Evolutionary conservation across 1,139 yeast genomes (phyloP), one percentile per base, ranked within the genome.

Genomic region (Diutina pseudorugosa): DNA sequence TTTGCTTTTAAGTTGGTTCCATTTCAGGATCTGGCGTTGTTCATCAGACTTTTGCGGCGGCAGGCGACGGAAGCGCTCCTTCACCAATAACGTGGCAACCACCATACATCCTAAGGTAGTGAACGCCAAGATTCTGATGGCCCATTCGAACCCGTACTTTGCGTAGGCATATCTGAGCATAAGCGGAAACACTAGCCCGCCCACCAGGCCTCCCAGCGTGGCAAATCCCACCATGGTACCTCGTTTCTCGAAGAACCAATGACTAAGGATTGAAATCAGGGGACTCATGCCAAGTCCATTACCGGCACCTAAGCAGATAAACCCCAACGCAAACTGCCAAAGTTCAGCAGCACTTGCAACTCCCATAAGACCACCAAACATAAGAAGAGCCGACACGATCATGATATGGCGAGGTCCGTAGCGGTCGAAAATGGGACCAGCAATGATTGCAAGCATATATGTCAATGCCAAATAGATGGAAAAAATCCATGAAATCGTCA

Each of bases 151-250:
- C 0, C 87, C 88, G 44, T 79, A 74, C 51, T 70, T 70, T 2
- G 64, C 62, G 59, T 80, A 83, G 16, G 82, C 63, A 41, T 71
- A 70, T 55, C 83, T 68, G 56, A 83, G 70, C 68, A 82, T 72
- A 51, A 81, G 69, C 0, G 89, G 86, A 63, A 82, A 79, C 14
- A 76, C 62, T 30, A 80, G 68, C 40, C 87, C 88, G 14, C 87
- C 88, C 11, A 81, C 67, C 18, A 83, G 76, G 0, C 86, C 87
- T 18, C 87, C 87, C 59, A 76, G 68, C 1, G 85, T 77, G 2
- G 85, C 82, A 0, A 80, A 56, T 0, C 84, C 83, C 19, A 78
- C 71, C 2, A 82, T 82, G 36, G 71, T 64, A 0, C 83, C 85
- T 53, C 85, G 68, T 55, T 73, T 74, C 51, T 65, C 67, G 53